Percentiles rank a stretch among this genome's conserved stretches.
These are phyloP conservation scores for Nicotiana tabacum DNA, from an alignment of 257 asterid genomes.

Conservation along the genomic window DNA sequence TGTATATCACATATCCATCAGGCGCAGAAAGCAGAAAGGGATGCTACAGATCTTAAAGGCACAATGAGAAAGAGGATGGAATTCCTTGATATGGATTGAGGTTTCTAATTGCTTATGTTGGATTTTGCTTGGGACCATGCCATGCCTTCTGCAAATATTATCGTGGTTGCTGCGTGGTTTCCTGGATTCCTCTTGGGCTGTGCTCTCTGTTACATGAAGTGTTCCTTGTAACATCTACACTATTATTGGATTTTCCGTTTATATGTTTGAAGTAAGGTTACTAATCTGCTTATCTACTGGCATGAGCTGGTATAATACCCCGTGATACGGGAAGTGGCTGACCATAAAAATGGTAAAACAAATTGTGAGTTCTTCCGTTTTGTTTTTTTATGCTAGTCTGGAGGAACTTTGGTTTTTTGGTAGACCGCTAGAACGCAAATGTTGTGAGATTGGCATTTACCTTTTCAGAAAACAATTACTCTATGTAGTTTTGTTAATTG, in stretches of 20 bases:
- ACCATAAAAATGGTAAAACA: not conserved
- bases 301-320: not conserved
- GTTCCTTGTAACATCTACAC: constrained; percentile 22
- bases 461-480: not conserved
- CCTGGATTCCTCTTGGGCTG: constrained; percentile 5
- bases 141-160: constrained; percentile 35
- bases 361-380: constrained; percentile 13
- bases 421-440: not conserved
- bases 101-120: constrained; percentile 9
- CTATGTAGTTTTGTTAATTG: not conserved
- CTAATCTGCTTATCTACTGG: not conserved
- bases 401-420: constrained; percentile 6
- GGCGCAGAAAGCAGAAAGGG: constrained; percentile 92
- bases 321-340: constrained; percentile 2
- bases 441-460: not conserved
- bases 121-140: constrained; percentile 4
- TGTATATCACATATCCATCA: constrained; percentile 14
- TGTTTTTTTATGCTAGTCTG: not conserved
- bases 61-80: constrained; percentile 94
- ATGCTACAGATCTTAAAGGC: constrained; percentile 84
- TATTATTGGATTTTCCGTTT: not conserved
- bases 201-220: not conserved
- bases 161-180: constrained; percentile 23
- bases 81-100: constrained; percentile 88
- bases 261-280: constrained; percentile 1